phyloP scores from a whole-genome alignment of 2,329 filamentous ascomycete genomes.

The Penicillium concentricum region DNA sequence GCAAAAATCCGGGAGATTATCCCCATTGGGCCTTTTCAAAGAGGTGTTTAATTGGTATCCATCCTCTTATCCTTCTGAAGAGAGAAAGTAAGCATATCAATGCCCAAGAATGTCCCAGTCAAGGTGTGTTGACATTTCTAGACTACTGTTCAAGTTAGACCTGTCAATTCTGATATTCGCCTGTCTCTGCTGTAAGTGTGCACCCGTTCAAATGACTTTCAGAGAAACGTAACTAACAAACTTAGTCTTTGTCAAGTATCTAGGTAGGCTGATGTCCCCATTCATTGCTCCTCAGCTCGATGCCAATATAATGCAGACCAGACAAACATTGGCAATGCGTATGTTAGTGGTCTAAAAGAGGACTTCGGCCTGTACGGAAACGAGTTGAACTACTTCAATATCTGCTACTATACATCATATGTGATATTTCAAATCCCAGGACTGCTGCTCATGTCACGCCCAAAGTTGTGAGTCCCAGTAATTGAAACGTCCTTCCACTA shows the following conservation, averaged over 20 bases:
- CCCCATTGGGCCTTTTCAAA: conserved; percentile 23
- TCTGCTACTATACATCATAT: conserved; percentile 33
- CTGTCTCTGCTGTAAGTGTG: conserved; percentile 31
- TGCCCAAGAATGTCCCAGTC: not conserved
- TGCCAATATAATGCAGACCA: conserved; percentile 20
- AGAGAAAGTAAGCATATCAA: conserved; percentile 25
- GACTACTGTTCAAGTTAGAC: conserved; percentile 33
- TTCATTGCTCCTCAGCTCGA: not conserved
- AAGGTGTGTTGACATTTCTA: conserved; percentile 4
- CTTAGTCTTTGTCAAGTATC: conserved; percentile 28
- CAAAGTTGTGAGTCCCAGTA: conserved; percentile 21
- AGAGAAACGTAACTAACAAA: conserved; percentile 1
- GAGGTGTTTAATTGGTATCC: conserved; percentile 38
- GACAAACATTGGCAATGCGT: conserved; percentile 36
- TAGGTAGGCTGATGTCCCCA: conserved; percentile 16
- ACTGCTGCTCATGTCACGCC: conserved; percentile 31
- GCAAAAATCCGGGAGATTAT: conserved; percentile 3
- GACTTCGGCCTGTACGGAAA: conserved; percentile 33
- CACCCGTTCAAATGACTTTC: not conserved
- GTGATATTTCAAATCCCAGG: conserved; percentile 34
- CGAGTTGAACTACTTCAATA: conserved; percentile 33
- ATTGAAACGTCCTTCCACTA: not conserved
- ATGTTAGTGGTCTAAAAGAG: conserved; percentile 34
- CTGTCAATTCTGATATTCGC: conserved; percentile 33
- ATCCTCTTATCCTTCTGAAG: conserved; percentile 28